Conservation (phyloP, 495 filamentous ascomycete species). For the Penicillium bialowiezense region DNA sequence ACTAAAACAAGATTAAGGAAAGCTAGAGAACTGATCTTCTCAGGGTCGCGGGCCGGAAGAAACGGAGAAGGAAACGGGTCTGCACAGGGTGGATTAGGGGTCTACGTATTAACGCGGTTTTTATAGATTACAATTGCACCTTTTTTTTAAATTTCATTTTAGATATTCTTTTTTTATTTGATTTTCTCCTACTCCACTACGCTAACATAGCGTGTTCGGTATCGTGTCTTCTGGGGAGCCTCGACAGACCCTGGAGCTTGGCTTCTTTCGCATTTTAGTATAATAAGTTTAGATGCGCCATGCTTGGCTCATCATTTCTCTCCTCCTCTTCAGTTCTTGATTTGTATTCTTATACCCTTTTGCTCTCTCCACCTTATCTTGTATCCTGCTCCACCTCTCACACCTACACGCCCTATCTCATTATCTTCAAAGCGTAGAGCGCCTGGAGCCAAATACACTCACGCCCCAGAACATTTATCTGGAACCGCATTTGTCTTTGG, state of each 20-base stretch:
- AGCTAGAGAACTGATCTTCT: slow-evolving; percentile 11
- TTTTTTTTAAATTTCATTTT: slow-evolving; percentile 1
- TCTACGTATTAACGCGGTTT: slow-evolving; percentile 9
- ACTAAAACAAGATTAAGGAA: not conserved
- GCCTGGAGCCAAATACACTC: not conserved
- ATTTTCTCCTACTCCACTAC: slow-evolving; percentile 1
- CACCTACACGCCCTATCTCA: not conserved
- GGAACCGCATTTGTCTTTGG: slow-evolving; percentile 20
- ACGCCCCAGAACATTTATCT: slow-evolving; percentile 15
- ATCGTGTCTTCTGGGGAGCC: slow-evolving; percentile 17
- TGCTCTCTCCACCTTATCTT: slow-evolving; percentile 5
- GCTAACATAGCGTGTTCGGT: slow-evolving; percentile 12
- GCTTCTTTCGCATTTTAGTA: slow-evolving; percentile 15
- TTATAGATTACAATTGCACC: slow-evolving; percentile 1
- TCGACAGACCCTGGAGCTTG: slow-evolving; percentile 33
- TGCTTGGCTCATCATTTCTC: slow-evolving; percentile 11
- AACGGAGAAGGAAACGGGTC: slow-evolving; percentile 28
- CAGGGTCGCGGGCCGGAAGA: slow-evolving; percentile 25
- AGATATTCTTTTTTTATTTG: slow-evolving; percentile 6
- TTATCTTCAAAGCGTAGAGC: not conserved
- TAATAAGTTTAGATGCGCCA: slow-evolving; percentile 20
- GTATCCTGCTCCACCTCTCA: not conserved
- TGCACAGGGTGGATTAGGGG: slow-evolving; percentile 28
- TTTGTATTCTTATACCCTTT: slow-evolving; percentile 9
- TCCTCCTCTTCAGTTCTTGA: slow-evolving; percentile 8